Base-by-base conservation (phyloP, 2,329 filamentous ascomycete species). In the Sporothrix curviconia region DNA sequence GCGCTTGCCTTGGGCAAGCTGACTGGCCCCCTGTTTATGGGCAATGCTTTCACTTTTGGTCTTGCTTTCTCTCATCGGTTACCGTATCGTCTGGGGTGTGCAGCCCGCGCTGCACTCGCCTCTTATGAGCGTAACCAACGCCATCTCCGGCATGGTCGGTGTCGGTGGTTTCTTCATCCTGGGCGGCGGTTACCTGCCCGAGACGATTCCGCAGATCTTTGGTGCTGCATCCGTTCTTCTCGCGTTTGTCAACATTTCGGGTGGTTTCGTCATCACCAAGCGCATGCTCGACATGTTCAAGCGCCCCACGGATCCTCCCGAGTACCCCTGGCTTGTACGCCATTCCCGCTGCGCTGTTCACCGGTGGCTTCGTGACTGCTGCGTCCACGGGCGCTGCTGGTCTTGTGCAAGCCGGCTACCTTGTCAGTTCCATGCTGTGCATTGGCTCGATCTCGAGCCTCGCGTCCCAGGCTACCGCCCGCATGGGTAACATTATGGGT, bases 261-360 rank as follows among this genome's bases (percentile, higher is more conserved):
- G 91, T 58, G 91, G 91, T 0, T 96, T 96, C 60, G 87, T 95
- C 43, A 90, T 96, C 59, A 95, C 90, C 3, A 95, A 95, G 73
- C 81, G 91, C 61, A 96, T 96, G 91, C 77, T 96, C 43, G 90
- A 95, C 69, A 92, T 92, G 89, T 92, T 92, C 69, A 88, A 87
- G 68, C 81, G 88, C 77, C 86, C 89, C 25, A 94, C 89, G 4
- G 91, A 95, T 64, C 91, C 90, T 32, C 84, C 87, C 0, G 91
- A 96, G 69, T 95, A 92, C 63, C 88, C 89, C 0, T 95, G 89
- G 88, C 75, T n/a, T 95, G 1, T 95, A 94, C 66, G 87, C 84
- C 1, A 75, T 95, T 57, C 90, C 90, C 0, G 90, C 83, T 15
- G 74, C 83, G 3, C 65, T 95, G 0, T 95, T 92, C 63, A 87